phyloP scores from a whole-genome alignment of 1,284 basidiomycete species.

The Rhodotorula sp. region DNA sequence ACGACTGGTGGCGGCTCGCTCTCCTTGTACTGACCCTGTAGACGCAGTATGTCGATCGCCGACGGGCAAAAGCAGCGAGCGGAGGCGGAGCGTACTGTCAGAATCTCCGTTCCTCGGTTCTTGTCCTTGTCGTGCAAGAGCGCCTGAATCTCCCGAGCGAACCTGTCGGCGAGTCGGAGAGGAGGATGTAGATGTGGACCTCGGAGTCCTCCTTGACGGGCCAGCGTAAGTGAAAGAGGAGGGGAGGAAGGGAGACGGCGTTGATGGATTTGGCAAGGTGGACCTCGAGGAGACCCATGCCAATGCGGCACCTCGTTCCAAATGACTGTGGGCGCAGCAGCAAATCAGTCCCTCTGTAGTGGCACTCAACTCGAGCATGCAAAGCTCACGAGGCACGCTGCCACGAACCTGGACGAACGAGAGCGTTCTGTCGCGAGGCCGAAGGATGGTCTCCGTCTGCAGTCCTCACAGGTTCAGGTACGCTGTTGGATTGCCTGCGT shows the following conservation, averaged over 20 bases:
- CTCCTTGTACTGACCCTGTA: not conserved
- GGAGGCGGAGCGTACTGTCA: slow-evolving; percentile 6
- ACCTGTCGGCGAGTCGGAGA: slow-evolving; percentile 69
- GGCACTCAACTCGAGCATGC: too few relatives aligned
- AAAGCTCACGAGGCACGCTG: slow-evolving; percentile 63
- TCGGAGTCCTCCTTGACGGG: slow-evolving; percentile 49
- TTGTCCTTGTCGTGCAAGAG: slow-evolving; percentile 4
- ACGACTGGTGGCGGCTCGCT: not conserved
- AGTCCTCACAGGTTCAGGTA: too few relatives aligned
- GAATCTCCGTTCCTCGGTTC: slow-evolving; percentile 12
- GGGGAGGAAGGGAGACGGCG: slow-evolving; percentile 84
- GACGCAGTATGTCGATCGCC: too few relatives aligned
- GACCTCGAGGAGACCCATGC: slow-evolving; percentile 66
- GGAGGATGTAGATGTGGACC: slow-evolving; percentile 52
- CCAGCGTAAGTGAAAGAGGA: slow-evolving; percentile 85
- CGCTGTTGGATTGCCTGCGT: not conserved
- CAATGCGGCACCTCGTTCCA: slow-evolving; percentile 95
- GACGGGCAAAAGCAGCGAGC: too few relatives aligned
- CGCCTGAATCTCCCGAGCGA: slow-evolving; percentile 52
- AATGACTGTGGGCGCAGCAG: slow-evolving; percentile 63
- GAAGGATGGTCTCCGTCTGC: slow-evolving; percentile 90
- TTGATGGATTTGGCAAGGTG: slow-evolving; percentile 80
- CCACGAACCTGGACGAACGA: slow-evolving; percentile 91
- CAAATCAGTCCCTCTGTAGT: not conserved
- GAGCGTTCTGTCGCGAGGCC: slow-evolving; percentile 68